Base-by-base conservation (phyloP, 2,329 filamentous ascomycete genomes). In the Cladorrhinum sp. region DNA sequence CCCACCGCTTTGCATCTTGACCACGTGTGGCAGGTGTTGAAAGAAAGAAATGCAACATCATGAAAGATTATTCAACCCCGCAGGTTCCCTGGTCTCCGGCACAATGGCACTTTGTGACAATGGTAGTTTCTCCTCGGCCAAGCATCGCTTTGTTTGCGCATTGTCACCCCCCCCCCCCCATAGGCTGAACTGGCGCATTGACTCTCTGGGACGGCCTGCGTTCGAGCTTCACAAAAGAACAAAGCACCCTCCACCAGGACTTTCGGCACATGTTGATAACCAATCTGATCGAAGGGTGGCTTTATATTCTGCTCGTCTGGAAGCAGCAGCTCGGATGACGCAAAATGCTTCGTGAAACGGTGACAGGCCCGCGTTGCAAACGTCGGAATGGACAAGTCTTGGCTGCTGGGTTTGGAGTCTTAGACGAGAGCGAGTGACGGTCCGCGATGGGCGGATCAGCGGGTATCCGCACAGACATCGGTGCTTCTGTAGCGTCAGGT, bases 401-500 rank as follows among this genome's bases (percentile, higher is more conserved):
- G 42, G 42, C 16, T 46, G 16, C 10, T 18, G 16, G 8, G 12
- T 4, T 9, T 28, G 4, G 4, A 5, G 4, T 9, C 26, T 8
- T 21, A 46, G 42, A 18, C 42, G 18, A 46, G 18, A 46, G 42
- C 42, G 42, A 46, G n/a, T 21, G 24, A 10, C 3, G 49, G 8
- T 9, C 24, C 20, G 61, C 24, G 52, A 26, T 28, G 49, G 5
- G 24, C 49, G 24, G 49, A 51, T 28, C 49, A 26, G 21, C 21
- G 24, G 49, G 49, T 28, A 46, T 28, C 16, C 49, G 36, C 18
- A 42, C 54, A 57, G 36, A 28, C 42, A 39, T 26, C n/a, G 20
- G 36, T 33, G 21, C 39, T 16, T 26, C 42, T 20, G 30, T 57
- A 46, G 54, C n/a, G 23, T 28, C 54, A 57, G 33, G 54, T 57